Base-by-base conservation (phyloP, 2,329 filamentous ascomycete genomes). In the Sporothrix dimorphospora region DNA sequence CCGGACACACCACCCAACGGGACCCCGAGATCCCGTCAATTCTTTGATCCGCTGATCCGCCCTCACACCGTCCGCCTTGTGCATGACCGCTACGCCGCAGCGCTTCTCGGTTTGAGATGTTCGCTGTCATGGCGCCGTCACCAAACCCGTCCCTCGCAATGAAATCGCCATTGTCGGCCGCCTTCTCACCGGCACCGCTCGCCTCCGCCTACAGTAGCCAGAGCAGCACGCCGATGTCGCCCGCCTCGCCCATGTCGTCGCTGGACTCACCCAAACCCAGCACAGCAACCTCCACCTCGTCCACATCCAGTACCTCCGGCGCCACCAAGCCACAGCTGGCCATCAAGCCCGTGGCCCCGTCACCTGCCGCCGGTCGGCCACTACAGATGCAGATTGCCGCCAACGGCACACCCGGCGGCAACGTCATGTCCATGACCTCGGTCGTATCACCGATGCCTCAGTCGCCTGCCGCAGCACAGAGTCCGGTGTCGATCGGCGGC, bases 351-450 rank as follows among this genome's bases (percentile, higher is more conserved):
- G 66, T 72, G 24, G 73, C 68, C 11, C 61, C 73, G n/a, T 12
- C 65, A 9, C 57, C 59, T 45, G 38, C 63, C 9, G 72, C 69
- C 4, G 75, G 76, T 38, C 76, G 75, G 21, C 75, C 78, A 9
- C 77, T 79, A n/a, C 77, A 76, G 19, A 77, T 79, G 34, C 77
- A 76, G 16, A 77, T 73, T 38, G 72, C 76, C 19, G 71, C 75
- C 3, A 68, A 63, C 65, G 74, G 71, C 19, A 47, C 74, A 3
- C 72, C 74, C 27, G 71, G 74, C 5, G 78, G 81, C 77, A 82
- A 84, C 76, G 84, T 79, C 75, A 83, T 84, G 80, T 80, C 82
- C 71, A 85, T 86, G 83, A 82, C 85, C 9, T 82, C 84, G 70
- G 81, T 84, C 76, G 80, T 85, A 73, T 83, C 82, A 61, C 82